Evolutionary conservation across 148 eudicot species (phyloP).

Genomic region (Fagopyrum homotropicum): DNA sequence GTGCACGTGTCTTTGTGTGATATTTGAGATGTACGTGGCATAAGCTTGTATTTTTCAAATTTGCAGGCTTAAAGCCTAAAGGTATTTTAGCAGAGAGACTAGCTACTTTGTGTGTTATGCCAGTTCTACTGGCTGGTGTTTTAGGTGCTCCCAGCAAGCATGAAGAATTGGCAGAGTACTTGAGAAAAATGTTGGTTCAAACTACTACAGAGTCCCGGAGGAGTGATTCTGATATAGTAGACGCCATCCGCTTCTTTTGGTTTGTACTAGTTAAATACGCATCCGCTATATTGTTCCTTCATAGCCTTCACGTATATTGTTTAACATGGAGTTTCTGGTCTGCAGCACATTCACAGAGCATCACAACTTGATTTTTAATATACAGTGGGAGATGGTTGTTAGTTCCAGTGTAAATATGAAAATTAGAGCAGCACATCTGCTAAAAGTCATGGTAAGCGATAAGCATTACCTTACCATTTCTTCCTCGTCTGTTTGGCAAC

Average conservation of each 20-base stretch:
- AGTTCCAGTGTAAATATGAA: constrained; percentile 73
- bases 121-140: constrained; percentile 81
- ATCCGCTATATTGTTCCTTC: constrained; percentile 6
- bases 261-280: constrained; percentile 21
- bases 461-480: background rate
- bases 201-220: constrained; percentile 46
- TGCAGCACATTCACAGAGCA: constrained; percentile 73
- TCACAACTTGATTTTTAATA: constrained; percentile 67
- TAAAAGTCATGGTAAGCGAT: constrained; percentile 73
- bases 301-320: constrained; percentile 4
- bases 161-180: constrained; percentile 57
- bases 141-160: constrained; percentile 72
- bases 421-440: constrained; percentile 68
- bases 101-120: constrained; percentile 70
- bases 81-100: constrained; percentile 64
- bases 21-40: background rate
- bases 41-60: background rate
- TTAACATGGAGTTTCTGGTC: constrained; percentile 7
- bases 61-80: constrained; percentile 67
- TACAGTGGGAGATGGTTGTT: constrained; percentile 98
- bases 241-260: constrained; percentile 87
- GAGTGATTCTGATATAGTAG: constrained; percentile 43
- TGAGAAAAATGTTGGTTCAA: constrained; percentile 58
- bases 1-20: background rate
- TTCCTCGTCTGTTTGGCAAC: background rate